A percentile compares a stretch with the other conserved stretches of the same genome.
phyloP scores from a whole-genome alignment of 2,329 filamentous ascomycete species.

The Blumeria hordei region DNA sequence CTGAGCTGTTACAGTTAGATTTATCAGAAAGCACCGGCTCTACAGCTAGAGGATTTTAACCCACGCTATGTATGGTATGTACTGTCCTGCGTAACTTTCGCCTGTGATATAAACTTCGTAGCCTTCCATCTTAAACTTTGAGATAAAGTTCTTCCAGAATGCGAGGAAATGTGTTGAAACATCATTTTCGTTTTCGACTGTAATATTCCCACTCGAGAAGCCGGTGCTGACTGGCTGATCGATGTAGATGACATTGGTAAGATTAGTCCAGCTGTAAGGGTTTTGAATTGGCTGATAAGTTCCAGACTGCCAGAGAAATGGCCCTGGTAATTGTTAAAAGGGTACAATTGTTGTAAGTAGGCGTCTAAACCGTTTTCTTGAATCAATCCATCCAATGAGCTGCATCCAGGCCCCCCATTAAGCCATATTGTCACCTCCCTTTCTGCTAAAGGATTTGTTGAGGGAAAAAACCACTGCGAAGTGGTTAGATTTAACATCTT shows the following conservation, averaged over 20 bases:
- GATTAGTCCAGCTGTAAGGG: conserved; percentile 11
- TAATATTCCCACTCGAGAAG: conserved; percentile 28
- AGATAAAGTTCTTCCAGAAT: conserved; percentile 38
- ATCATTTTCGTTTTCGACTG: conserved; percentile 26
- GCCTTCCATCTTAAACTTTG: conserved; percentile 28
- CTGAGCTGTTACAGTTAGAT: not conserved
- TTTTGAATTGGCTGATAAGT: conserved; percentile 11
- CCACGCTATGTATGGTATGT: conserved; percentile 23
- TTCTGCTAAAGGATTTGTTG: conserved; percentile 20
- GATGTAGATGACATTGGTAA: conserved; percentile 12
- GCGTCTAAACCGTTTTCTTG: conserved; percentile 15
- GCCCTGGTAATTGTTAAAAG: conserved; percentile 3
- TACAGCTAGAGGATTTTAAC: conserved; percentile 6
- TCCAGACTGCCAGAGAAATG: conserved; percentile 12
- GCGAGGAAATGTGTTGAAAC: conserved; percentile 30
- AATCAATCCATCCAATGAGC: conserved; percentile 83
- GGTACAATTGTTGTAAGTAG: no score
- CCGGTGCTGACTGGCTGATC: conserved; percentile 18
- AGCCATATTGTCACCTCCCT: conserved; percentile 47
- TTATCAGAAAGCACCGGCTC: not conserved
- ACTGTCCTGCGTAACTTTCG: conserved; percentile 33
- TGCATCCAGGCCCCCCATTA: conserved; percentile 69
- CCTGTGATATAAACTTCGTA: conserved; percentile 39
- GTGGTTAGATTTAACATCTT: not conserved
- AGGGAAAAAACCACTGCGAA: conserved; percentile 25